A percentile compares a stretch with the other conserved stretches of the same genome.
These are phyloP conservation scores for Beauveria sp. DNA, from an alignment of 2,329 filamentous ascomycete species.

Conservation along the genomic window DNA sequence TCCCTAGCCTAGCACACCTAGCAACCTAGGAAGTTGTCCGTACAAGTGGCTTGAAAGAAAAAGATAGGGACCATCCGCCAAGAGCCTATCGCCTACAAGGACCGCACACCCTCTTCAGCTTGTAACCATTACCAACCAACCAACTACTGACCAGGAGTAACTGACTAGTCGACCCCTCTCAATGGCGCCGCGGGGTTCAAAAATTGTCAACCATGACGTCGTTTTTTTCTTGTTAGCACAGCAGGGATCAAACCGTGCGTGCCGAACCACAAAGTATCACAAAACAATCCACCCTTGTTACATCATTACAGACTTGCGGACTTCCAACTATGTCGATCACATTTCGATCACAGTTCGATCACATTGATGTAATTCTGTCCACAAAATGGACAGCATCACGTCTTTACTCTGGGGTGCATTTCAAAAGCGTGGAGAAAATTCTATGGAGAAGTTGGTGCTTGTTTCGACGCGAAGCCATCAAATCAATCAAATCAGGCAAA, in stretches of 20 bases:
- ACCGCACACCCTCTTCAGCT: background rate
- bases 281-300: background rate
- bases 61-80: too few species aligned
- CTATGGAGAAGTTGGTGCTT: constrained; percentile 3
- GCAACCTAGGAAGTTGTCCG: too few species aligned
- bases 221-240: background rate
- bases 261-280: background rate
- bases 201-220: background rate
- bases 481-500: background rate
- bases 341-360: background rate
- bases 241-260: background rate
- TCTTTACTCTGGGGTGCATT: background rate
- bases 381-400: background rate
- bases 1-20: too few species aligned
- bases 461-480: background rate
- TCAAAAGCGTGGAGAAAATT: background rate
- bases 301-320: background rate
- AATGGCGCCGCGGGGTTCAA: background rate
- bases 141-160: background rate
- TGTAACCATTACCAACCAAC: too few species aligned
- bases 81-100: background rate
- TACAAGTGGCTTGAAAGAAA: too few species aligned
- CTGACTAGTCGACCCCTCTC: background rate
- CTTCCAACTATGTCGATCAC: background rate
- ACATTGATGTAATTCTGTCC: background rate